Conservation (phyloP, 2,329 filamentous ascomycete species). For the Nigrospora osmanthi region DNA sequence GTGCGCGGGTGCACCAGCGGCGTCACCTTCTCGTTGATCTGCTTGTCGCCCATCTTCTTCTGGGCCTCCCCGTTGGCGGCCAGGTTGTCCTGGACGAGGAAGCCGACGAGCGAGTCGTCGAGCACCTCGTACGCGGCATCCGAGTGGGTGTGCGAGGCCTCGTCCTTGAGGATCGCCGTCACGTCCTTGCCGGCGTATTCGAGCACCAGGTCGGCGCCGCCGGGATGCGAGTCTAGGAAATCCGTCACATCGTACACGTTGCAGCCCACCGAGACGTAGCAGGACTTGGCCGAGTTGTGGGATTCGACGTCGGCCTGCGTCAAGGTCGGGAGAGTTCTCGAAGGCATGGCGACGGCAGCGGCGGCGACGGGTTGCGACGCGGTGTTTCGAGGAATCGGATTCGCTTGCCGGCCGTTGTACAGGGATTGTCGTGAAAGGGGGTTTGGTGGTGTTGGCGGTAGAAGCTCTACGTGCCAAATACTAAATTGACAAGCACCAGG, state of each 20-base stretch:
- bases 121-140: constrained; percentile 95
- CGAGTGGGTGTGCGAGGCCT: constrained; percentile 75
- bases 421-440: too few relatives aligned
- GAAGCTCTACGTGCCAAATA: too few relatives aligned
- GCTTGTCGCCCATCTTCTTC: constrained; percentile 21
- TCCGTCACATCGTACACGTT: constrained; percentile 95
- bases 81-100: constrained; percentile 56
- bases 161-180: constrained; percentile 72
- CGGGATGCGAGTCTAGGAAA: constrained; percentile 85
- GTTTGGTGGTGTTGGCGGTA: too few relatives aligned
- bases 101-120: constrained; percentile 79
- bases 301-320: constrained; percentile 71
- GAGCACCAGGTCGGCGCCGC: constrained; percentile 79
- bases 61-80: constrained; percentile 25
- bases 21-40: constrained; percentile 22
- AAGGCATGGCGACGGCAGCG: constrained; percentile 54
- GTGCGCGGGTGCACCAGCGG: constrained; percentile 53
- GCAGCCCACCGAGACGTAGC: constrained; percentile 83
- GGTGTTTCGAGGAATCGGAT: too few relatives aligned
- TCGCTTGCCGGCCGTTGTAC: too few relatives aligned
- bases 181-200: constrained; percentile 89
- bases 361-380: too few relatives aligned
- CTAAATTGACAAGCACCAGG: too few relatives aligned
- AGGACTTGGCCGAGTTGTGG: constrained; percentile 74
- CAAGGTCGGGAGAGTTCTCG: constrained; percentile 75